phyloP scores from a whole-genome alignment of 352 stramenopile genomes.

The Phytophthora sojae region DNA sequence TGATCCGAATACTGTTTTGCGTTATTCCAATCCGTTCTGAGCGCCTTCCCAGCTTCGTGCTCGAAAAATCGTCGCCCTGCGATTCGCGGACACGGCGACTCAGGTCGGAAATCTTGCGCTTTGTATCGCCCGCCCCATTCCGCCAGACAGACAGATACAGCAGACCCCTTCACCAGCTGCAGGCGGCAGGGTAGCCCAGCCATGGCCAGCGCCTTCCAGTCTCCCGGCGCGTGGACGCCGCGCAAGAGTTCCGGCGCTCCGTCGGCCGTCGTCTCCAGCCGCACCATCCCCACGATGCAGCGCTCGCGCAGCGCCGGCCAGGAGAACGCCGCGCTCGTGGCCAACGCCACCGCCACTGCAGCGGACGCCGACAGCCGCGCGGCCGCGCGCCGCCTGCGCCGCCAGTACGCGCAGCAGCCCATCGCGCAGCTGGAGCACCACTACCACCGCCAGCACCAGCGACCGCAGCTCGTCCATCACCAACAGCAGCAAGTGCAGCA shows the following conservation, averaged over 20 bases:
- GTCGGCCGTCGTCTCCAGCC: conserved; percentile 14
- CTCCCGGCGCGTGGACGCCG: conserved; percentile 9
- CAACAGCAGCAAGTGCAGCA: conserved; percentile 29
- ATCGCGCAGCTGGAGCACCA: conserved; percentile 47
- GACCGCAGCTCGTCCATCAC: conserved; percentile 24
- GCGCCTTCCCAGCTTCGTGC: conserved; percentile 8
- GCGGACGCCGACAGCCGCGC: conserved; percentile 22
- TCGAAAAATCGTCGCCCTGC: conserved; percentile 11
- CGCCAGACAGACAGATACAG: conserved; percentile 1
- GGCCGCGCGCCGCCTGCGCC: conserved; percentile 33
- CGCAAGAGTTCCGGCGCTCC: conserved; percentile 13
- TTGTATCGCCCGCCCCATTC: conserved; percentile 24
- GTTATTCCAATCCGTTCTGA: background rate
- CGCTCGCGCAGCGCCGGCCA: conserved; percentile 23
- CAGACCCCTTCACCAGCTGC: conserved; percentile 7
- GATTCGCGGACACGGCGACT: background rate
- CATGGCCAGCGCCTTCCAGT: conserved; percentile 19
- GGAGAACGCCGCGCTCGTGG: conserved; percentile 23
- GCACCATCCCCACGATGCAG: conserved; percentile 32
- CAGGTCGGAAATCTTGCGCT: conserved; percentile 14
- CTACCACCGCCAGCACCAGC: conserved; percentile 39
- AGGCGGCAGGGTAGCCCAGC: conserved; percentile 12
- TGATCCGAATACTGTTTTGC: background rate
- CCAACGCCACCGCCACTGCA: conserved; percentile 7
- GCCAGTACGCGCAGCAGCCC: conserved; percentile 38